Base-by-base conservation (phyloP, 768 basidiomycete genomes). In the Kwoniella dejecticola region DNA sequence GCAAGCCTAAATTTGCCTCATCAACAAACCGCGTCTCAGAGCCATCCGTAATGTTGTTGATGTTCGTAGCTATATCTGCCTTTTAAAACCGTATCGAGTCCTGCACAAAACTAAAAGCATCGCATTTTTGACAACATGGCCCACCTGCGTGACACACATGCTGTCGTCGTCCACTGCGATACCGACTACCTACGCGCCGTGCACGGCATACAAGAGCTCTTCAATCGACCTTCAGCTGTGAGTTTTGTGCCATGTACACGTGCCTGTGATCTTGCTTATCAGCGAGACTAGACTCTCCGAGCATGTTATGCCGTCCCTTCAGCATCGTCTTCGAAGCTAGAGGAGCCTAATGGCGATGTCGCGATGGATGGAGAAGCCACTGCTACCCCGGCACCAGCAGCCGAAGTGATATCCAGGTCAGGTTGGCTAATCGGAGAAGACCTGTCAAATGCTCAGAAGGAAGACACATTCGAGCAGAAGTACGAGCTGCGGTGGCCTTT, bases 401-500 rank as follows among this genome's bases (percentile, higher is more conserved):
- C 31, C 1, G 52, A 53, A 41, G 46, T 3, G 6, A 26, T 46
- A 23, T 44, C 44, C 10, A 63, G 59, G 33, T 42, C 33, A 21
- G 53, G 57, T 5, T 75, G 70, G 70, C 12, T 75, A 1, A 58
- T 68, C 2, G 73, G 73, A 2, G 67, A 69, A 6, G 64, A 68
- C 30, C 58, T 75, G 42, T 55, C 47, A 7, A 66, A 59, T 15
- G 70, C 66, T 17, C 38, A 41, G 55, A 57, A 42, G 12, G 66
- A 63, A 29, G 57, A 36, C 24, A 58, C 60, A 3, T 62, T 45
- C 15, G 60, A 52, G 40, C 66, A 63, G 12, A 63, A 64, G 33
- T 52, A 62, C 47, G 70, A 75, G 41, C 33, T 70, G 3, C 46
- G 62, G 36, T 75, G 69, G 69, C 73, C 73, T 1, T 75, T 75